These are phyloP conservation scores for Anthostomella pinea DNA, from an alignment of 2,329 filamentous ascomycete species.

Conservation along the genomic window DNA sequence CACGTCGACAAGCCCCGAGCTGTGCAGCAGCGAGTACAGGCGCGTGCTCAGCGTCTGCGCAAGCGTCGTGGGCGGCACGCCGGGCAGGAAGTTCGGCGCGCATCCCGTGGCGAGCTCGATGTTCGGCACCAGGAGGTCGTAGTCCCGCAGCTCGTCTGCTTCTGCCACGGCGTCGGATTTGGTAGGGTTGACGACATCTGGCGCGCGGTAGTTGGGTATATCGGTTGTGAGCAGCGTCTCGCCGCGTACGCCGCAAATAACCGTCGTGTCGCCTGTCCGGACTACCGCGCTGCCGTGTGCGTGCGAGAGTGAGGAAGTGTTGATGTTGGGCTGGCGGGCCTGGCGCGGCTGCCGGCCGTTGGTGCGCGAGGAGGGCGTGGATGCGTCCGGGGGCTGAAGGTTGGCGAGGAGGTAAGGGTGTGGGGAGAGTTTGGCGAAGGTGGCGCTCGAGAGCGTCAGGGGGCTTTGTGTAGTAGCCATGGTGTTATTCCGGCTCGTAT, in stretches of 20 bases:
- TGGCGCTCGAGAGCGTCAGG: slow-evolving; percentile 55
- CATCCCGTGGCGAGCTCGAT: slow-evolving; percentile 90
- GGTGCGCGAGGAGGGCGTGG: slow-evolving; percentile 63
- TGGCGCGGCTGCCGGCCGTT: slow-evolving; percentile 74
- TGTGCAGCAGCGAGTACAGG: slow-evolving; percentile 73
- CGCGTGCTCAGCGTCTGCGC: slow-evolving; percentile 85
- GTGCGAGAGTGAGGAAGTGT: slow-evolving; percentile 81
- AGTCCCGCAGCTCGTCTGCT: slow-evolving; percentile 52
- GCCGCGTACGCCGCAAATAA: slow-evolving; percentile 88
- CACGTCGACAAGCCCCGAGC: slow-evolving; percentile 62
- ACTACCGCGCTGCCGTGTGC: slow-evolving; percentile 88
- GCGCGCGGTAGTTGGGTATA: slow-evolving; percentile 64
- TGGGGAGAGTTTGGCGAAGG: slow-evolving; percentile 87
- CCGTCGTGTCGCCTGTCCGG: slow-evolving; percentile 82
- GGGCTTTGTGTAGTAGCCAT: slow-evolving; percentile 40
- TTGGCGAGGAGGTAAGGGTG: slow-evolving; percentile 88
- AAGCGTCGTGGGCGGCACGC: slow-evolving; percentile 72
- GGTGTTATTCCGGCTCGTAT: not conserved
- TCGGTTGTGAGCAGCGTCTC: slow-evolving; percentile 77
- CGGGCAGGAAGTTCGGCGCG: slow-evolving; percentile 80
- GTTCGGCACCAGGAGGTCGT: slow-evolving; percentile 85
- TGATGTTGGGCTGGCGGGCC: slow-evolving; percentile 70
- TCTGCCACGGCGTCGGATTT: slow-evolving; percentile 28
- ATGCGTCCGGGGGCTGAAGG: slow-evolving; percentile 58
- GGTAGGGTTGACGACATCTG: slow-evolving; percentile 34